Percentiles rank a stretch among this genome's conserved stretches.
Evolutionary conservation across 345 rosid species (phyloP).

Genomic region (sweet orange (Citrus sinensis)): DNA sequence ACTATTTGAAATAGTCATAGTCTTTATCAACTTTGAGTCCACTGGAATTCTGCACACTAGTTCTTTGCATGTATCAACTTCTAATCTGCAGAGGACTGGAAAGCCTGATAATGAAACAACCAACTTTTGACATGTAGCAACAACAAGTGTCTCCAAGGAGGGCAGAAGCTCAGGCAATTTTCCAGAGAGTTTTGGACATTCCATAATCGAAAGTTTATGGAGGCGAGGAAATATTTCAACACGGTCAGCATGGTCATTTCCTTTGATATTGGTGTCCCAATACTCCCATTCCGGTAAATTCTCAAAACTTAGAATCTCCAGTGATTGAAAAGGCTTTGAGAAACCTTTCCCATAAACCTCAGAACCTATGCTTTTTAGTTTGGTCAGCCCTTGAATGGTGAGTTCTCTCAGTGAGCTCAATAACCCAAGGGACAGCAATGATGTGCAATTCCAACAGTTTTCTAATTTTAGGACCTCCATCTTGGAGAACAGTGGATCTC

Average conservation of each 20-base stretch:
- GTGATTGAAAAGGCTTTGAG: neutral
- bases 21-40: too few species aligned
- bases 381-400: neutral
- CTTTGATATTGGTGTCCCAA: neutral
- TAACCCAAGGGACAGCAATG: neutral
- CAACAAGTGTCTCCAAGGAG: neutral
- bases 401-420: neutral
- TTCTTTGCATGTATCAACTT: neutral
- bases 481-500: too few species aligned
- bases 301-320: neutral
- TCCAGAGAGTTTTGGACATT: neutral
- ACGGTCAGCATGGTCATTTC: neutral
- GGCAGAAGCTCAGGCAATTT: neutral
- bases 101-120: neutral
- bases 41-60: neutral
- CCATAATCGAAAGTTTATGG: neutral
- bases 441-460: neutral
- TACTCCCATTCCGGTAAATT: neutral
- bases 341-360: neutral
- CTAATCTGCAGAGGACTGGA: neutral
- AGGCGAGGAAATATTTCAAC: neutral
- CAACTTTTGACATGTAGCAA: neutral
- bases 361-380: neutral
- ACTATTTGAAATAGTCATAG: too few species aligned
- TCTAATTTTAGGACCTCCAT: neutral